Evolutionary conservation across 2,329 filamentous ascomycete genomes (phyloP).

Genomic region (Penicillium sp.): DNA sequence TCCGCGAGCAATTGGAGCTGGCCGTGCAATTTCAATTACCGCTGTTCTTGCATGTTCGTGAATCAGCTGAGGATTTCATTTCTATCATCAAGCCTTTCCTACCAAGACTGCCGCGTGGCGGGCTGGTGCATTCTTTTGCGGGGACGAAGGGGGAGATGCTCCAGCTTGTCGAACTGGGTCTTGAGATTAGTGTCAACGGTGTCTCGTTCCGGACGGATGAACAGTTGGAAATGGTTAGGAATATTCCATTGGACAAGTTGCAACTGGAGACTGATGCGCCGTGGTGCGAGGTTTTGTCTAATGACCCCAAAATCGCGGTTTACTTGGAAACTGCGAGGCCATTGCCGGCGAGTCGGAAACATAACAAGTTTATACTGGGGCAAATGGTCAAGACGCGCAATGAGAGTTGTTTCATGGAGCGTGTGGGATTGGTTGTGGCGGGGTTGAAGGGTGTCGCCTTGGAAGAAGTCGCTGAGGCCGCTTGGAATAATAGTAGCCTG

Average conservation of each 20-base stretch:
- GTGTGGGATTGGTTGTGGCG: conserved; percentile 49
- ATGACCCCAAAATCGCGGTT: conserved; percentile 38
- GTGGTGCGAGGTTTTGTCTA: conserved; percentile 45
- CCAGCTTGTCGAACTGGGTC: conserved; percentile 34
- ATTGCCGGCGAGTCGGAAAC: conserved; percentile 46
- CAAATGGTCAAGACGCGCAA: conserved; percentile 50
- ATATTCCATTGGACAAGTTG: conserved; percentile 40
- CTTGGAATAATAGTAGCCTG: conserved; percentile 35
- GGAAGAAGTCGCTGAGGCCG: conserved; percentile 43
- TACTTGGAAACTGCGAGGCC: conserved; percentile 41
- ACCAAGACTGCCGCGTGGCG: conserved; percentile 41
- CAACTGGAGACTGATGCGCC: conserved; percentile 51
- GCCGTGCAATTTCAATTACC: conserved; percentile 35
- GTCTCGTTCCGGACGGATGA: conserved; percentile 44
- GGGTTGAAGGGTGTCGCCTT: conserved; percentile 46
- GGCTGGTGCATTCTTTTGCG: conserved; percentile 87
- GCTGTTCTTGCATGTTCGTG: conserved; percentile 36
- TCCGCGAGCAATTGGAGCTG: conserved; percentile 43
- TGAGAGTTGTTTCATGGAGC: conserved; percentile 50
- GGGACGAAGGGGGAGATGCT: conserved; percentile 58
- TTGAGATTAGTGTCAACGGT: conserved; percentile 51
- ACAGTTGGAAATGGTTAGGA: conserved; percentile 43
- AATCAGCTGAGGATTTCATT: conserved; percentile 45
- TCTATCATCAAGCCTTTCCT: conserved; percentile 42
- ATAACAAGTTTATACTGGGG: conserved; percentile 46